Evolutionary conservation across 345 rosid species (phyloP), one percentile per base, ranked within the genome.

Genomic region (Citrus medica): DNA sequence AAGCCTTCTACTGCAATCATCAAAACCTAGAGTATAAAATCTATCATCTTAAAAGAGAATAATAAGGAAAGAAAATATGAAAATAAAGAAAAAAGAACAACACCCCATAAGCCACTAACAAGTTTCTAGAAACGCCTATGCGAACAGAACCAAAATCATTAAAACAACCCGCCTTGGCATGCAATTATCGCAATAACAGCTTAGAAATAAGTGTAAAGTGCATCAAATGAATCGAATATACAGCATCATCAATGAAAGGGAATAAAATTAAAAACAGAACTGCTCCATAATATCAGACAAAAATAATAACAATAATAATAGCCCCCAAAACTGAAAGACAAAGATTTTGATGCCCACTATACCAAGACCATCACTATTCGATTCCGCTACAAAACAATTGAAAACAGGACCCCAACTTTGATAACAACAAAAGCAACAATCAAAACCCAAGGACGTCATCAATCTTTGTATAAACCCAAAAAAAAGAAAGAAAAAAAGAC

Each of bases 91-190:
- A 27, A 3, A 38, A 14, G 24, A 42, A 28, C 7, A 4, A 64
- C 62, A 53, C 32, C 48, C 48, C 35, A 72, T 40, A 67, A 77
- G 69, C 80, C 46, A 71, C 58, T 65, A 69, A 14, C 37, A 40
- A 69, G 51, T 42, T 67, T 74, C 59, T 58, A 48, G 69, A 76
- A 78, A 63, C 64, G 70, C 42, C 59, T 53, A 63, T 68, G 33
- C 73, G 63, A 69, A 46, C 75, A 72, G 71, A 74, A 74, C 81
- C 87, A 64, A 70, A 82, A 84, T 84, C 73, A 84, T 79, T 66
- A 4, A 79, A 71, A 65, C 59, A 84, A 40, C 33, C 28, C 46
- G 25, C 28, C 75, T 73, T 71, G 69, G 64, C 21, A 76, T 76
- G 80, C 83, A 79, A 77, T 79, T 17, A 75, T 72, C 62, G 9